These are phyloP conservation scores for Pseudonectria foliicola DNA, from an alignment of 2,329 filamentous ascomycete species.

Conservation along the genomic window DNA sequence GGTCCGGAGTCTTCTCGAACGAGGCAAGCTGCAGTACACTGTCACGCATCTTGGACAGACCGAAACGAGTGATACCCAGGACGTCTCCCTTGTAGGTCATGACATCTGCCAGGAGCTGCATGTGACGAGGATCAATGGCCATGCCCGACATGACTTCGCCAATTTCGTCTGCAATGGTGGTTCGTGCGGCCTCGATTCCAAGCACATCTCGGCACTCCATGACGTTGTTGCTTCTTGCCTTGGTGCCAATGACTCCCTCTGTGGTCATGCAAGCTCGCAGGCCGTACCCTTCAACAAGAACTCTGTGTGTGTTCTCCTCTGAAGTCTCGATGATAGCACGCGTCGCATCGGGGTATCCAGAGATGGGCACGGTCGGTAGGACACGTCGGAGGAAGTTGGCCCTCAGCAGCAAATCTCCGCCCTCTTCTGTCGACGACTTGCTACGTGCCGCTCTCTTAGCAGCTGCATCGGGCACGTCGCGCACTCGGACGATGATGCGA, in stretches of 20 bases:
- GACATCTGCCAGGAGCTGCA: constrained; percentile 93
- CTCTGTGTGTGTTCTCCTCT: constrained; percentile 59
- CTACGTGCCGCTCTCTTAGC: constrained; percentile 40
- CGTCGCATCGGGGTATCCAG: constrained; percentile 77
- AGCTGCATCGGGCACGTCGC: constrained; percentile 44
- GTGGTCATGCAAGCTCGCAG: constrained; percentile 87
- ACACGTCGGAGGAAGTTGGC: constrained; percentile 80
- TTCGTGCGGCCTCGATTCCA: constrained; percentile 88
- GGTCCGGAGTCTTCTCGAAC: constrained; percentile 97
- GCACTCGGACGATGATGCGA: constrained; percentile 67
- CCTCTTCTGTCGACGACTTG: constrained; percentile 37
- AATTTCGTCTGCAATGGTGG: constrained; percentile 86
- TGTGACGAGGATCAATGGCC: constrained; percentile 94
- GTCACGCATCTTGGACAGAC: constrained; percentile 92
- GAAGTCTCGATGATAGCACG: constrained; percentile 85
- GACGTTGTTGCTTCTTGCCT: constrained; percentile 74
- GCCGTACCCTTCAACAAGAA: constrained; percentile 92
- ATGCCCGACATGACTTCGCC: constrained; percentile 83
- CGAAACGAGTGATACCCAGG: constrained; percentile 92
- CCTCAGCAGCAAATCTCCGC: constrained; percentile 56
- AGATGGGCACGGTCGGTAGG: constrained; percentile 77
- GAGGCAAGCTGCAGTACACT: constrained; percentile 87
- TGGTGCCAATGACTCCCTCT: constrained; percentile 74
- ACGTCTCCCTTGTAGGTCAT: constrained; percentile 99
- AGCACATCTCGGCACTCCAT: constrained; percentile 84